Evolutionary conservation across 148 eudicot genomes (phyloP).

Genomic region (Amaranthus palmeri): DNA sequence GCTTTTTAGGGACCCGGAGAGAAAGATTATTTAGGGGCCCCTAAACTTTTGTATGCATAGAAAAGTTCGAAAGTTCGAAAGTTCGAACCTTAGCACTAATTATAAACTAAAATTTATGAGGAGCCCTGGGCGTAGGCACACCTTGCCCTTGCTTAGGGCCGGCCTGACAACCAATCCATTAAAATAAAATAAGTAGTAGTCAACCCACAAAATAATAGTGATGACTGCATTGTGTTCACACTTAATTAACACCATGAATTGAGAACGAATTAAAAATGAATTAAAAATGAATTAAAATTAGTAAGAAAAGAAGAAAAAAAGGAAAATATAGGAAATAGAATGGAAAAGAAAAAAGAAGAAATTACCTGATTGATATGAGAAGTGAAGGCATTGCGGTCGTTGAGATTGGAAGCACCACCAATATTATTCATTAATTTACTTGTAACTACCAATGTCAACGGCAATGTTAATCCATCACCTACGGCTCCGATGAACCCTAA

Average conservation of each 20-base stretch:
- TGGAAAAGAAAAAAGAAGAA: neutral
- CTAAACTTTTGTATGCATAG: too few species aligned
- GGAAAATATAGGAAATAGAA: neutral
- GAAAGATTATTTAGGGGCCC: too few species aligned
- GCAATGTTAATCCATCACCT: slow-evolving; percentile 64
- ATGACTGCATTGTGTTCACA: neutral
- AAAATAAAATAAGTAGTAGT: too few species aligned
- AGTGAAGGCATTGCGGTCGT: slow-evolving; percentile 23
- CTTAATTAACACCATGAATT: too few species aligned
- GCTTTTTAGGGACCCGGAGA: too few species aligned
- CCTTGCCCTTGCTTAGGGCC: too few species aligned
- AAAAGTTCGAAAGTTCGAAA: too few species aligned
- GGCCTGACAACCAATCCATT: too few species aligned
- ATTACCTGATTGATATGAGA: slow-evolving; percentile 48
- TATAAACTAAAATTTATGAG: too few species aligned
- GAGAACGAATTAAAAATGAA: too few species aligned
- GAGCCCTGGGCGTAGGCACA: too few species aligned
- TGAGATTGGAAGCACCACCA: slow-evolving; percentile 31
- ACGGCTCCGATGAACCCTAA: slow-evolving; percentile 57
- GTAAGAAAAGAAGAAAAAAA: neutral
- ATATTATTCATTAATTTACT: slow-evolving; percentile 62
- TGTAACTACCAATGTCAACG: slow-evolving; percentile 38
- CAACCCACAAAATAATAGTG: neutral
- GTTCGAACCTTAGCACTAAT: too few species aligned
- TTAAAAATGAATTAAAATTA: neutral